Base-by-base conservation (phyloP, 1,139 yeast genomes). In the Kurtzmaniella natalensis region DNA sequence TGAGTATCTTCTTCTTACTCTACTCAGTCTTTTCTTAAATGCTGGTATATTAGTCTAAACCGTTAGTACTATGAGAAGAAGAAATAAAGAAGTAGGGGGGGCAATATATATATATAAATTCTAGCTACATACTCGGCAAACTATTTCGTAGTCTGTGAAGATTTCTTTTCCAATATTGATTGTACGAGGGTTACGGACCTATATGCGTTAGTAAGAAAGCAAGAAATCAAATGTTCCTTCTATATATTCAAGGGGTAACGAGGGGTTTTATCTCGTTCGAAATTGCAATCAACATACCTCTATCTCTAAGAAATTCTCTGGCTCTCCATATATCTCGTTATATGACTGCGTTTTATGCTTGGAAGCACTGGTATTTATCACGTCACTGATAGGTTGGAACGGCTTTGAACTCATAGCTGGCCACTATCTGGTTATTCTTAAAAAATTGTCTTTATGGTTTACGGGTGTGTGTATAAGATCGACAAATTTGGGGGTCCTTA, bases 271-370 rank as follows among this genome's bases (percentile, higher is more conserved):
- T n/a, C n/a, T n/a, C n/a, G n/a, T n/a, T n/a, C n/a, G n/a, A n/a
- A n/a, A n/a, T n/a, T n/a, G n/a, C n/a, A n/a, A n/a, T n/a, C n/a
- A n/a, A 38, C 65, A 39, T 37, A 78, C 95, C 57, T 89, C 97
- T 26, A 94, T 81, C 58, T 92, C 98, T 30, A 92, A 70, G 51
- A 88, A 87, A 59, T 88, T 87, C 57, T 92, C 98, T 0, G 97
- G 97, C 46, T 85, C 95, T 1, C 94, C 95, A 50, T 92, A 92
- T 30, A 85, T 73, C 50, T 87, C 95, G 44, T 77, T 85, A 55
- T 80, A 81, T 7, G 87, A 72, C 54, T 84, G 94, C 42, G 68
- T 72, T 44, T 73, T 76, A 44, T 65, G 55, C 36, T 51, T 52
- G 19, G 57, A 50, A 23, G 64, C 49, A 6, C 63, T 45, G 13